These are phyloP conservation scores for Pseudogymnoascus verrucosus DNA, from an alignment of 2,329 filamentous ascomycete species.

Conservation along the genomic window DNA sequence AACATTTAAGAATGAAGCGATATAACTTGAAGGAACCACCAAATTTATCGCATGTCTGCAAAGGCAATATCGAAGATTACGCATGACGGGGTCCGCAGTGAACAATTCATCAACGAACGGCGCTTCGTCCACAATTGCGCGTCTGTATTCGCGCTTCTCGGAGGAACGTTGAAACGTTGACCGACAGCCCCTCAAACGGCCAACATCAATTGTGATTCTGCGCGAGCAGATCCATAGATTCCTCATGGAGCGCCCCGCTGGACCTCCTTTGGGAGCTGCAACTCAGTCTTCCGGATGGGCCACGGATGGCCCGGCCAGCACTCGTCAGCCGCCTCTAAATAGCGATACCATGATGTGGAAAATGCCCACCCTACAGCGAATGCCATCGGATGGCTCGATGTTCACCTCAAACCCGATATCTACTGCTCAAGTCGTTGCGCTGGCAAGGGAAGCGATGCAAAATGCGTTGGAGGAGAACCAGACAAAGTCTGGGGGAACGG, in stretches of 20 bases:
- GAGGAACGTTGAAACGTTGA: slow-evolving; percentile 20
- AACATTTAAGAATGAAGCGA: background rate
- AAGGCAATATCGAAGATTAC: background rate
- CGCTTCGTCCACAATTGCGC: slow-evolving; percentile 7
- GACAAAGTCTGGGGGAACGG: slow-evolving; percentile 53
- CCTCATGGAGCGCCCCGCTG: slow-evolving; percentile 26
- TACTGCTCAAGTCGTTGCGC: slow-evolving; percentile 54
- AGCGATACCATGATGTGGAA: slow-evolving; percentile 22
- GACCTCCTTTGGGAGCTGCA: slow-evolving; percentile 27
- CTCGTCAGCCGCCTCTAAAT: slow-evolving; percentile 30
- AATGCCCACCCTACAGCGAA: slow-evolving; percentile 41
- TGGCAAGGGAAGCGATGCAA: slow-evolving; percentile 60
- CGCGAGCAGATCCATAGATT: slow-evolving; percentile 14
- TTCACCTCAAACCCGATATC: slow-evolving; percentile 47
- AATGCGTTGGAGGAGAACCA: slow-evolving; percentile 58
- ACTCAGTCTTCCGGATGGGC: slow-evolving; percentile 30
- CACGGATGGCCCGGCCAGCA: slow-evolving; percentile 32
- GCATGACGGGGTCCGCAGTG: background rate
- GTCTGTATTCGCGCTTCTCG: slow-evolving; percentile 4
- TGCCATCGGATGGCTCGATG: slow-evolving; percentile 35
- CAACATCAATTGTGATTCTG: slow-evolving; percentile 14
- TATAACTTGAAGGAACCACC: background rate
- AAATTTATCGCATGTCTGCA: background rate
- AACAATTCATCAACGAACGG: slow-evolving; percentile 3
- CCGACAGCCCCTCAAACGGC: slow-evolving; percentile 16